phyloP scores from a whole-genome alignment of 2,329 filamentous ascomycete genomes.

The Pestalotiopsis sp. region DNA sequence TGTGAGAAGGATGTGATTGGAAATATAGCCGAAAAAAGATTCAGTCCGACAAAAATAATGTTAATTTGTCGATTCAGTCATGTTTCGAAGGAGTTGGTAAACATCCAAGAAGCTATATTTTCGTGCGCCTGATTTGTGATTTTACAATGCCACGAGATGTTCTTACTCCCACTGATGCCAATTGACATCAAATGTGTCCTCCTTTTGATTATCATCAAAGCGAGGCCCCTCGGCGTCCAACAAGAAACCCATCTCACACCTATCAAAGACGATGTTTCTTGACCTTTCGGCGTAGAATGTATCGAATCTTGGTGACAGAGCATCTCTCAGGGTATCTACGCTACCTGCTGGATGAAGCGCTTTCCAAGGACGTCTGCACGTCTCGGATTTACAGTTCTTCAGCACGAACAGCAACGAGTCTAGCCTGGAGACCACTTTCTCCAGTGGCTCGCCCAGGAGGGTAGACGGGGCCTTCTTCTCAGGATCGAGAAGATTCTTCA shows the following conservation, averaged over 20 bases:
- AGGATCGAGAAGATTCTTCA: constrained; percentile 41
- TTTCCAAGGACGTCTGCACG: constrained; percentile 49
- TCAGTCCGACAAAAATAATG: too few relatives aligned
- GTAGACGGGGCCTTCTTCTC: constrained; percentile 21
- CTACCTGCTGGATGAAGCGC: constrained; percentile 46
- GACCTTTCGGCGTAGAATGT: constrained; percentile 41
- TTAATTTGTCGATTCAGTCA: too few relatives aligned
- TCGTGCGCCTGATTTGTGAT: too few relatives aligned
- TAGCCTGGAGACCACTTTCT: constrained; percentile 41
- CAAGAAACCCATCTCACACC: constrained; percentile 37
- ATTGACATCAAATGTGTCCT: background rate
- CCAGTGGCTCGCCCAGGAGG: constrained; percentile 16
- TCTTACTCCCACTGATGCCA: constrained; percentile 10
- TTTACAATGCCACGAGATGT: too few relatives aligned
- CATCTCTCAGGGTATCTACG: constrained; percentile 46
- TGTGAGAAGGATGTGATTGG: background rate
- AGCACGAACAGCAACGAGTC: constrained; percentile 52
- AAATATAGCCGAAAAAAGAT: too few relatives aligned
- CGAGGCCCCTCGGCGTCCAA: constrained; percentile 11
- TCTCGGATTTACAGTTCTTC: constrained; percentile 49
- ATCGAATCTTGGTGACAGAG: constrained; percentile 43
- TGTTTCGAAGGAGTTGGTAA: too few relatives aligned
- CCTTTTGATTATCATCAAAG: background rate
- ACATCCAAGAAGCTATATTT: too few relatives aligned
- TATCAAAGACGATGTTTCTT: constrained; percentile 45